Evolutionary conservation across 495 filamentous ascomycete genomes (phyloP), one percentile per base, ranked within the genome.

Genomic region (Halenospora varia): DNA sequence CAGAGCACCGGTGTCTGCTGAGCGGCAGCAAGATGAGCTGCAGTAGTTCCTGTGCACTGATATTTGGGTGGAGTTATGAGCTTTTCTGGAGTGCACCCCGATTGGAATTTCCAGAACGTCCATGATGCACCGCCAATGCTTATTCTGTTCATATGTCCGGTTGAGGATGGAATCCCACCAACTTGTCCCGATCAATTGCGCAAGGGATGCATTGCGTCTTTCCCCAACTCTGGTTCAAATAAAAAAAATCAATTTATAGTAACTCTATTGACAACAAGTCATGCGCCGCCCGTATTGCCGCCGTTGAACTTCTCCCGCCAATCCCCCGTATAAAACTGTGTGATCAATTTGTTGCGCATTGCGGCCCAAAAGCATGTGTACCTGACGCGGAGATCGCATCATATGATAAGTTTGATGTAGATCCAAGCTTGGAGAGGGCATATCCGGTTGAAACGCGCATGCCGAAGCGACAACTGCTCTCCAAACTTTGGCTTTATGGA

Each of bases 11-110:
- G 58, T 22, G 50, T 40, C 49, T 40, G n/a, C 8, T 60, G 61
- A 59, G 53, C 62, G 58, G 62, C 58, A 59, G 62, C 55, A 65
- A 56, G 56, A 66, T 66, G 63, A 60, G 63, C 44, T 66, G 63
- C 63, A 66, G 53, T 62, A 65, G 62, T 51, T 35, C 47, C 48
- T 59, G 48, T 48, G 41, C 48, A 60, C 53, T 47, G 57, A 58
- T 61, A 25, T 17, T 8, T 53, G n/a, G 3, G 10, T 10, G 11
- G 50, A 57, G n/a, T 53, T 51, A 49, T 15, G 29, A 49, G 22
- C 47, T 20, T 39, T 55, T 51, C 47, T 59, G 56, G 54, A 46
- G 25, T 58, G 2, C 41, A 15, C 25, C 56, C 48, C 56, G 35
- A 63, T 57, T 63, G 48, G 48, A 41, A 49, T 42, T 63, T 56